Evolutionary conservation across 2,329 filamentous ascomycete genomes (phyloP).

Genomic region (Verruconis gallopava): DNA sequence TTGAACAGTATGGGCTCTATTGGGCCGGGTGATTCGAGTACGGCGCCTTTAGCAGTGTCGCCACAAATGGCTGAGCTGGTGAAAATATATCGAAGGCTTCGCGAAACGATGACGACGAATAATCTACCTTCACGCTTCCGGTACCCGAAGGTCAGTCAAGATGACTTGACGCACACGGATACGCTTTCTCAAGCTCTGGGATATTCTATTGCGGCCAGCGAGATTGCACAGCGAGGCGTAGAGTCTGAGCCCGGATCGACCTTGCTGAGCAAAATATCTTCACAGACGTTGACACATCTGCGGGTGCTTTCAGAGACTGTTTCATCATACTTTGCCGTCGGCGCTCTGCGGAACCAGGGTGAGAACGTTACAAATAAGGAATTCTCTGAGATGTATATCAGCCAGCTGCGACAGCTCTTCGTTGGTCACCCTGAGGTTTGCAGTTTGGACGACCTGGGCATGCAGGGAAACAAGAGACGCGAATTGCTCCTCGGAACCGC

Average conservation of each 20-base stretch:
- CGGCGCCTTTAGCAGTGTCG: conserved; percentile 13
- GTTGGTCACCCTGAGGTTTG: conserved; percentile 37
- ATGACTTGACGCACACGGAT: conserved; percentile 42
- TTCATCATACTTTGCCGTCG: conserved; percentile 69
- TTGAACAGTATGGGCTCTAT: neutral
- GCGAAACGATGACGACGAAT: conserved; percentile 42
- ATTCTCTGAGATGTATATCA: conserved; percentile 52
- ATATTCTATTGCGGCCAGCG: conserved; percentile 73
- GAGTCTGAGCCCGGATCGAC: conserved; percentile 61
- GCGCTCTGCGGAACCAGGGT: conserved; percentile 49
- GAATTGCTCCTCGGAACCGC: conserved; percentile 14
- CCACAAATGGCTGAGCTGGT: conserved; percentile 33
- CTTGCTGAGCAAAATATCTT: conserved; percentile 70
- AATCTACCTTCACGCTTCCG: conserved; percentile 34
- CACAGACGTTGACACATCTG: conserved; percentile 72
- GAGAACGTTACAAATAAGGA: conserved; percentile 50
- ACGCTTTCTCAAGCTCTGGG: conserved; percentile 56
- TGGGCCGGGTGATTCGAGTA: neutral
- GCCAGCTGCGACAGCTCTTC: conserved; percentile 67
- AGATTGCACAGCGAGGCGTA: conserved; percentile 82
- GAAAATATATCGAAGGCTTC: conserved; percentile 42
- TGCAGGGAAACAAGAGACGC: conserved; percentile 10
- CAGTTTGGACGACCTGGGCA: conserved; percentile 15
- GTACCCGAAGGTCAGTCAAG: conserved; percentile 28
- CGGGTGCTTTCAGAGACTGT: conserved; percentile 82